Conservation (phyloP, 345 rosid genomes). For the Aethionema arabicum region DNA sequence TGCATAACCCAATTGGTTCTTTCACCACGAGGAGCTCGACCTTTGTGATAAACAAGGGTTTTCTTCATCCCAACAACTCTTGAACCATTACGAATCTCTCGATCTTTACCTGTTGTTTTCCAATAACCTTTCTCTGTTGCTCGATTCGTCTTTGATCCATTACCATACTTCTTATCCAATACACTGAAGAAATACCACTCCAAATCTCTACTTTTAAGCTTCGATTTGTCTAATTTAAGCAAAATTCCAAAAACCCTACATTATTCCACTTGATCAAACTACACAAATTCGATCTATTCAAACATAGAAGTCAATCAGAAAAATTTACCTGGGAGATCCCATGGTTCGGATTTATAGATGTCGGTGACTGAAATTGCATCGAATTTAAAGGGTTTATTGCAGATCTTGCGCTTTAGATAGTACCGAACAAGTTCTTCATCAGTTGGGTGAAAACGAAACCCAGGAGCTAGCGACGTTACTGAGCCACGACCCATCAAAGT, state of each 20-base stretch:
- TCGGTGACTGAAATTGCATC: conserved; percentile 75
- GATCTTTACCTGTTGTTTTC: conserved; percentile 96
- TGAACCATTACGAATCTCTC: conserved; percentile 49
- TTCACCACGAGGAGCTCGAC: conserved; percentile 87
- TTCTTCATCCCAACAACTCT: conserved; percentile 87
- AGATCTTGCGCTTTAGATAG: conserved; percentile 79
- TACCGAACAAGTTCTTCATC: conserved; percentile 95
- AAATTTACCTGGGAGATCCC: conserved; percentile 89
- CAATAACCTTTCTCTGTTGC: conserved; percentile 95
- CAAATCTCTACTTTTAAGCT: conserved; percentile 79
- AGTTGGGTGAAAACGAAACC: conserved; percentile 92
- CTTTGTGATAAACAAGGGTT: conserved; percentile 87
- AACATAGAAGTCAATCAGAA: not conserved
- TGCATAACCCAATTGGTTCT: conserved; percentile 98
- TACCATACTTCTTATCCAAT: conserved; percentile 79
- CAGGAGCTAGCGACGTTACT: conserved; percentile 68
- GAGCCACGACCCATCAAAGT: conserved; percentile 55
- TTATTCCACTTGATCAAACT: not conserved
- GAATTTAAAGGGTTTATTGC: conserved; percentile 62
- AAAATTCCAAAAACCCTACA: not conserved
- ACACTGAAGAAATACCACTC: conserved; percentile 94
- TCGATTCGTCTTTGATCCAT: conserved; percentile 86
- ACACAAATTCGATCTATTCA: not conserved
- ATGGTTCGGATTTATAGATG: conserved; percentile 81
- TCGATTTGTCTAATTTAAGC: conserved; percentile 55